Base-by-base conservation (phyloP, 257 asterid species). In the Coffea canephora region DNA sequence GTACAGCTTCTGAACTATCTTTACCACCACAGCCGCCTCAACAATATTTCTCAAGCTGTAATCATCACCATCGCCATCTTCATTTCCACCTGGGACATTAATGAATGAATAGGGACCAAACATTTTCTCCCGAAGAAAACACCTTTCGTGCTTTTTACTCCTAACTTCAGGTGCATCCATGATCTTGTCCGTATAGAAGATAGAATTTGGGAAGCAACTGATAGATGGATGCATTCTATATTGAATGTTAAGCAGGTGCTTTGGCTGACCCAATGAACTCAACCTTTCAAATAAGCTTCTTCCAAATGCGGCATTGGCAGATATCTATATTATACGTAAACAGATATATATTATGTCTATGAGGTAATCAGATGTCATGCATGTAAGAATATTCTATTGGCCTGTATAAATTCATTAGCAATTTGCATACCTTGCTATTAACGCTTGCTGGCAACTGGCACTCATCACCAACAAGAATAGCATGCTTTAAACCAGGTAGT, bases 181-280 rank as follows among this genome's bases (percentile, higher is more conserved):
- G 49, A 91, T 86, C 81, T 79, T 87, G 50, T 84, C 79, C 15
- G 0, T 31, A 64, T 91, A 91, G 81, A 91, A 89, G 1, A 73
- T 82, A 12, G 83, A 50, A 86, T 88, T 91, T n/a, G 93, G 94
- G 59, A 90, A 90, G 54, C 7, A 61, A 45, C 94, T 88, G 15
- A 90, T 88, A 5, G 80, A 76, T 54, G 94, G 94, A 81, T 90
- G 96, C 93, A 91, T 91, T 45, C 96, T 81, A 81, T 91, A 91
- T 55, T 89, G 93, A 71, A 86, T 31, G 59, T 86, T 77, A 71
- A 91, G 91, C 69, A 88, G 76, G 69, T 84, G 89, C 88, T 84
- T 89, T 25, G 83, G 73, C 73, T 87, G 88, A n/a, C 89, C 91
- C 74, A 91, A 52, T 8, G 81, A 82, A 78, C 92, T 86, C 82